Conservation (phyloP, 306 rosid genomes). For the Cyclanthera cordifolia region DNA sequence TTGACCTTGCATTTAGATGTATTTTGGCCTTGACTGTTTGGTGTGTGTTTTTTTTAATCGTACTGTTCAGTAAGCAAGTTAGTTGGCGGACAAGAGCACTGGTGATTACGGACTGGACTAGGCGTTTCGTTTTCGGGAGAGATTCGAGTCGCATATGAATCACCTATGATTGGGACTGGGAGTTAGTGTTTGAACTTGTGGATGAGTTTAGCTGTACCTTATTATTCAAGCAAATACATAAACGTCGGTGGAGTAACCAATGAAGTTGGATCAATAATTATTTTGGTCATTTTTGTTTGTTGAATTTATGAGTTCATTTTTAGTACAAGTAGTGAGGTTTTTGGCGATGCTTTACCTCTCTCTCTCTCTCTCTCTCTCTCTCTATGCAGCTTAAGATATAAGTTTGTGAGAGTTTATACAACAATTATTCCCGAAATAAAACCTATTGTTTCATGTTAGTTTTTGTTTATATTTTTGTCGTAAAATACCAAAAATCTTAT, state of each 20-base stretch:
- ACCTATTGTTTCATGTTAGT: too few relatives aligned
- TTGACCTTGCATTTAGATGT: background rate
- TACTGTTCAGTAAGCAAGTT: slow-evolving; percentile 75
- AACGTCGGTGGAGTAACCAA: background rate
- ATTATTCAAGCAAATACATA: background rate
- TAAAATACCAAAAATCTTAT: too few relatives aligned
- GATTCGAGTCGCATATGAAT: slow-evolving; percentile 68
- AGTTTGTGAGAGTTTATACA: too few relatives aligned
- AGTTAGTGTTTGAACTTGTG: background rate
- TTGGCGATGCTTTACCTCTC: background rate
- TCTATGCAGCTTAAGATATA: too few relatives aligned
- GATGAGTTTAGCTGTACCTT: background rate
- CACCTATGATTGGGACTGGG: background rate
- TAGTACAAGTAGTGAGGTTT: slow-evolving; percentile 3
- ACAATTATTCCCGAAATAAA: too few relatives aligned
- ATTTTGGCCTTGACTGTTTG: background rate
- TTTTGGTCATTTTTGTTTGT: background rate
- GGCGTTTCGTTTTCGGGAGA: slow-evolving; percentile 74
- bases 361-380: too few relatives aligned
- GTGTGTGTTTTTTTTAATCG: background rate
- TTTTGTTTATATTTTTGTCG: too few relatives aligned
- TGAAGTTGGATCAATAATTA: background rate
- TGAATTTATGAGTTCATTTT: slow-evolving; percentile 1
- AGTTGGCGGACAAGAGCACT: slow-evolving; percentile 93
- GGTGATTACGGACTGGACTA: slow-evolving; percentile 72